Conservation (phyloP, 805 yeast genomes). For the Zygosaccharomyces siamensis region DNA sequence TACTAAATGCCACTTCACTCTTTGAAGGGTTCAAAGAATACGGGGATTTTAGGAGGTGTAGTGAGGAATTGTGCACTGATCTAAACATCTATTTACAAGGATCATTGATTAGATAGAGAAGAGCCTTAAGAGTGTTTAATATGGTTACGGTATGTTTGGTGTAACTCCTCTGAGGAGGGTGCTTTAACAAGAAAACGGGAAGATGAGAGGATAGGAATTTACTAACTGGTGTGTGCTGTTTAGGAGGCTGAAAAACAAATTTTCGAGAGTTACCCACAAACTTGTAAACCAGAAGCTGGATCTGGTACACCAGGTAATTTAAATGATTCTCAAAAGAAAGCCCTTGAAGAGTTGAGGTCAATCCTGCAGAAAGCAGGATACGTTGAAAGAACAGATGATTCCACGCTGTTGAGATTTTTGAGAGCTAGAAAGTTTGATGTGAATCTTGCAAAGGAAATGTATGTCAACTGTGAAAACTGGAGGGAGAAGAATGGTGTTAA, state of each 20-base stretch:
- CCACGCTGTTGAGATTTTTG: constrained; percentile 76
- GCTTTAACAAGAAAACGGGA: not conserved
- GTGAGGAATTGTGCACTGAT: not conserved
- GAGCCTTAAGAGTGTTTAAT: not conserved
- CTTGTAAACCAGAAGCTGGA: constrained; percentile 53
- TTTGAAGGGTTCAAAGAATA: not conserved
- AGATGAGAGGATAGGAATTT: not conserved
- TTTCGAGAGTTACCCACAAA: constrained; percentile 64
- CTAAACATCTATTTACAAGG: not conserved
- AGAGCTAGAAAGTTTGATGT: constrained; percentile 95
- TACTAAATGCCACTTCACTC: constrained; percentile 1
- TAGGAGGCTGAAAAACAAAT: constrained; percentile 27
- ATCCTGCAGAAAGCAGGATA: constrained; percentile 60
- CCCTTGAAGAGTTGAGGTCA: constrained; percentile 53
- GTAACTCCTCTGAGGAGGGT: not conserved
- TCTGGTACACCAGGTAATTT: constrained; percentile 81
- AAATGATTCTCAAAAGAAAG: constrained; percentile 59
- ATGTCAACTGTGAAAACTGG: constrained; percentile 84
- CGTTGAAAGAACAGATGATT: constrained; percentile 78
- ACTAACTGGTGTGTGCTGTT: constrained; percentile 8
- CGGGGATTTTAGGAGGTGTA: not conserved
- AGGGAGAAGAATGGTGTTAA: constrained; percentile 81
- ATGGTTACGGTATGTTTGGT: constrained; percentile 6
- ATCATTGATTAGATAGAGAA: not conserved
- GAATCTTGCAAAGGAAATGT: constrained; percentile 75